phyloP scores from a whole-genome alignment of 495 filamentous ascomycete genomes.

The Copromyces sp. region DNA sequence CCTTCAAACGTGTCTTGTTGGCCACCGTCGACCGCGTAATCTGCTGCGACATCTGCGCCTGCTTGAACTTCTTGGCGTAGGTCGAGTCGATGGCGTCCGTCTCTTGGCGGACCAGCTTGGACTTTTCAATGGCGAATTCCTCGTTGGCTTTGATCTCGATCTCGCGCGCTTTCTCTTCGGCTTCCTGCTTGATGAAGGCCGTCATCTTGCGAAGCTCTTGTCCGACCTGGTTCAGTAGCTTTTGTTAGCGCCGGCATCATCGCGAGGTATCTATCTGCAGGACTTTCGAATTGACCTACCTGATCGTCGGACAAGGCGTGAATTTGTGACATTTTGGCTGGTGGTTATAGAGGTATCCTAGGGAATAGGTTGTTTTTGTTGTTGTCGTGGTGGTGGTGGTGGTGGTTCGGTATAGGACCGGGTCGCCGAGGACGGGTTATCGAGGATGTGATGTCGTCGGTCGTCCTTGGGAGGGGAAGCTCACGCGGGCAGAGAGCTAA shows the following conservation, averaged over 20 bases:
- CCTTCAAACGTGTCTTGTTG: constrained; percentile 86
- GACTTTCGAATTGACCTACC: constrained; percentile 39
- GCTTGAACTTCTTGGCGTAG: constrained; percentile 98
- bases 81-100: constrained; percentile 79
- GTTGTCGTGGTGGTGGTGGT: not conserved
- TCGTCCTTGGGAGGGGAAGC: not conserved
- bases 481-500: not conserved
- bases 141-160: constrained; percentile 97
- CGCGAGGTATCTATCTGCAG: not conserved
- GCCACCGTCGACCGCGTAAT: constrained; percentile 87
- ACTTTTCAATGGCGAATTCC: constrained; percentile 96
- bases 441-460: not conserved
- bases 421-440: not conserved
- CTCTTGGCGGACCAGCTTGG: constrained; percentile 92
- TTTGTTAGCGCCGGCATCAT: not conserved
- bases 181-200: constrained; percentile 98
- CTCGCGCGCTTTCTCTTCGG: constrained; percentile 88
- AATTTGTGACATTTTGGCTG: constrained; percentile 70
- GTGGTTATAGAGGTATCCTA: constrained; percentile 15
- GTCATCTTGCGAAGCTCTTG: constrained; percentile 99
- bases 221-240: constrained; percentile 52
- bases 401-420: not conserved
- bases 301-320: constrained; percentile 97
- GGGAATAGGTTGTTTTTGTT: not conserved
- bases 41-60: constrained; percentile 92